Percentiles rank a stretch among this genome's conserved stretches.
Conservation (phyloP, 179 eudicot genomes). For the Heliamphora pulchella region DNA sequence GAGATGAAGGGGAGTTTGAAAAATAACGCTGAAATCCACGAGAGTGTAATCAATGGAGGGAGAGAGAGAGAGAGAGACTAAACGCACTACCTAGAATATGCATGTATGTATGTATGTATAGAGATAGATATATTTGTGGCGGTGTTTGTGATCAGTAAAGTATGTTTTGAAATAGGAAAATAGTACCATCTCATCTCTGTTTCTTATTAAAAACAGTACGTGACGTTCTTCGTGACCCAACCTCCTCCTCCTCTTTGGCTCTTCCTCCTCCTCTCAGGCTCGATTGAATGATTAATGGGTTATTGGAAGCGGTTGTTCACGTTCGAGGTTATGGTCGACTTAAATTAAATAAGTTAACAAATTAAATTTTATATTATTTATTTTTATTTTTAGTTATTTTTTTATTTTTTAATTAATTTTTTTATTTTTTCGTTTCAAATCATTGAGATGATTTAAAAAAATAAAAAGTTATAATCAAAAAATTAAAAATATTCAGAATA, state of each 20-base stretch:
- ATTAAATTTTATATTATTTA: too few relatives aligned
- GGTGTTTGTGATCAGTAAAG: too few relatives aligned
- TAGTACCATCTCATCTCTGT: too few relatives aligned
- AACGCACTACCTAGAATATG: background rate
- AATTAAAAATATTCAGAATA: too few relatives aligned
- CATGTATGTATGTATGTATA: background rate
- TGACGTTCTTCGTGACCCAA: constrained; percentile 21
- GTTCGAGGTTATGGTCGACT: background rate
- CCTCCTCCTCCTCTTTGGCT: background rate
- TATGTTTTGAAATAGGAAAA: too few relatives aligned
- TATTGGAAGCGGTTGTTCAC: background rate
- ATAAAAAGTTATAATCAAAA: too few relatives aligned
- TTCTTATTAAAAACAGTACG: background rate
- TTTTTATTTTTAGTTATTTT: too few relatives aligned
- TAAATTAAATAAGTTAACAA: too few relatives aligned
- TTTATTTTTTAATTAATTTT: too few relatives aligned
- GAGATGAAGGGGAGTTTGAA: constrained; percentile 35
- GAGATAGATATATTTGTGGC: too few relatives aligned
- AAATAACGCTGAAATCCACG: constrained; percentile 50
- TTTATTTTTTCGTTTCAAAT: too few relatives aligned
- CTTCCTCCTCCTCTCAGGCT: background rate
- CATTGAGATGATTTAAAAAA: too few relatives aligned
- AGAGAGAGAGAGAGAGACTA: background rate
- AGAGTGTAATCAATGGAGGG: constrained; percentile 21
- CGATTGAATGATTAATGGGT: background rate